Evolutionary conservation across 352 stramenopile species (phyloP).

Genomic region (Globisporangium iwayamae): DNA sequence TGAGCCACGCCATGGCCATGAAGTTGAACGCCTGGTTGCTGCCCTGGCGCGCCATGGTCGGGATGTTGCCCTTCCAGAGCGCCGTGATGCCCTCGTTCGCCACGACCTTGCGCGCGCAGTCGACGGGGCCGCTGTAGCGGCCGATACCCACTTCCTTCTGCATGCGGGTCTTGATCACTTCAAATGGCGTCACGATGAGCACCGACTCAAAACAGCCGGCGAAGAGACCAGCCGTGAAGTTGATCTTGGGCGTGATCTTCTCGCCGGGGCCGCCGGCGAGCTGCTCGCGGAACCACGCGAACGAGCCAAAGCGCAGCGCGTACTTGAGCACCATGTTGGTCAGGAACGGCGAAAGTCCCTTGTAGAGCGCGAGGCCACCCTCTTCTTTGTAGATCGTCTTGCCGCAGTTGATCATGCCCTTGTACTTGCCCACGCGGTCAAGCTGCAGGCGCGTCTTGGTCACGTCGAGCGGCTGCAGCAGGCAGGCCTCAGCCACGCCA

Average conservation of each 20-base stretch:
- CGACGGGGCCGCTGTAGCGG: constrained; percentile 85
- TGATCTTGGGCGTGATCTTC: constrained; percentile 63
- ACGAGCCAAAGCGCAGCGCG: constrained; percentile 82
- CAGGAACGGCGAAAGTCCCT: constrained; percentile 80
- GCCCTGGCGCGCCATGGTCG: constrained; percentile 96
- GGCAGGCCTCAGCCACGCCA: constrained; percentile 81
- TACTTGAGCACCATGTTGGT: constrained; percentile 91
- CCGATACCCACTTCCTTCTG: constrained; percentile 92
- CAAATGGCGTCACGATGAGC: constrained; percentile 96
- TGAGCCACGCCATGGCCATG: constrained; percentile 90
- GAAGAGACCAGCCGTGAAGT: constrained; percentile 88
- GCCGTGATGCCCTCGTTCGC: constrained; percentile 91
- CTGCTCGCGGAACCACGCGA: constrained; percentile 85
- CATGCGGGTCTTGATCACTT: constrained; percentile 98
- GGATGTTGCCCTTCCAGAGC: constrained; percentile 95
- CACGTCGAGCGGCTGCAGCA: constrained; percentile 80
- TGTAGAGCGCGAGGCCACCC: constrained; percentile 75
- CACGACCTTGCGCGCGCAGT: constrained; percentile 92
- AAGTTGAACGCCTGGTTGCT: constrained; percentile 99
- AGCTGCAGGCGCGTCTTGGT: constrained; percentile 87
- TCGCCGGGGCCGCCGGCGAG: constrained; percentile 73
- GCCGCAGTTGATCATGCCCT: constrained; percentile 80
- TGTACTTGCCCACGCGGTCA: constrained; percentile 72
- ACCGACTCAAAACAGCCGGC: constrained; percentile 95
- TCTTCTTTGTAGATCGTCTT: constrained; percentile 81